phyloP scores from a whole-genome alignment of 2,329 filamentous ascomycete species.

The Coccinonectria pachysandricola region DNA sequence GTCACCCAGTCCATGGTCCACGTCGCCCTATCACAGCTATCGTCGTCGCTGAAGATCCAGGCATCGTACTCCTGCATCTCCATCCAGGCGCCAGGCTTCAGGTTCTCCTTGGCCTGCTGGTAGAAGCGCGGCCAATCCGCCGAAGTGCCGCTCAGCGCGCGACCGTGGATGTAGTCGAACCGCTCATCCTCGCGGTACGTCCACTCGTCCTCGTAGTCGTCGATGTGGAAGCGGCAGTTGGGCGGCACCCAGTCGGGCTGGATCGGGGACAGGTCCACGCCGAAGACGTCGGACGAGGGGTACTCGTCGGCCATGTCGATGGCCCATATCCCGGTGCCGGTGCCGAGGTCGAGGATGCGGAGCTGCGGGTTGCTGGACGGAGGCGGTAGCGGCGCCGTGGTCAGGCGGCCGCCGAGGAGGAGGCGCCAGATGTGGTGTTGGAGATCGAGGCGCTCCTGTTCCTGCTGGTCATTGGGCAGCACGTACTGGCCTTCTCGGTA shows the following conservation, averaged over 20 bases:
- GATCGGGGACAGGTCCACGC: conserved; percentile 48
- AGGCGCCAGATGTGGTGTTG: conserved; percentile 24
- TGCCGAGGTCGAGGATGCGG: conserved; percentile 46
- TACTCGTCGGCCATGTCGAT: conserved; percentile 46
- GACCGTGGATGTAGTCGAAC: conserved; percentile 28
- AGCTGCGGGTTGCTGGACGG: conserved; percentile 10
- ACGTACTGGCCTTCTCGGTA: conserved; percentile 22
- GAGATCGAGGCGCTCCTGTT: conserved; percentile 29
- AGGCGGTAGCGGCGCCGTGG: conserved; percentile 19
- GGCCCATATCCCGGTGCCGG: conserved; percentile 51
- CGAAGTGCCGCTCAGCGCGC: conserved; percentile 24
- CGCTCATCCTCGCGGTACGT: conserved; percentile 20
- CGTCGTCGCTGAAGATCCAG: conserved; percentile 29
- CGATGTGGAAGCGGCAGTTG: conserved; percentile 55
- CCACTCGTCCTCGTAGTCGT: conserved; percentile 48
- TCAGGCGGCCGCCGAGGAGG: conserved; percentile 13
- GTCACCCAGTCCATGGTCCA: conserved; percentile 31
- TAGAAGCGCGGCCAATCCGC: conserved; percentile 24
- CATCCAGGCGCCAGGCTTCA: conserved; percentile 27
- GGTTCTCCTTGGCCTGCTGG: conserved; percentile 14
- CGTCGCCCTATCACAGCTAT: conserved; percentile 25
- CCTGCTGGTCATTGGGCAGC: conserved; percentile 22
- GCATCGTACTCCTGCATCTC: conserved; percentile 31
- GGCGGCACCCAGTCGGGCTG: conserved; percentile 44
- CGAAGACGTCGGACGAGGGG: conserved; percentile 27